Conservation (phyloP, 2,329 filamentous ascomycete genomes). For the Alternaria metachromatica region DNA sequence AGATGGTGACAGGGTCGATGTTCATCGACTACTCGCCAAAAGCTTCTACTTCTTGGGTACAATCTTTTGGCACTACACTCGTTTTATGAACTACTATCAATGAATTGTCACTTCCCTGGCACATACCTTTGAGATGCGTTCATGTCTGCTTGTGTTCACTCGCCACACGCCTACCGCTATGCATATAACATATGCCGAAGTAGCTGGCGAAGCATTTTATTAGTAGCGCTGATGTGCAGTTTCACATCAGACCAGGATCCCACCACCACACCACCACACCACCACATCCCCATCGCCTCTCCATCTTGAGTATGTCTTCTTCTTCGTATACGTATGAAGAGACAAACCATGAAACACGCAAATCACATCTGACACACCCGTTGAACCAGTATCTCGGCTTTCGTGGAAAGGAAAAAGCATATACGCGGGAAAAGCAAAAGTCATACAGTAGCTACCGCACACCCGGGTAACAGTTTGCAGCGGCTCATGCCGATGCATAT, state of each 20-base stretch:
- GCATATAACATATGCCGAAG: neutral
- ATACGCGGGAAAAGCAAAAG: neutral
- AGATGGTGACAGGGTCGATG: neutral
- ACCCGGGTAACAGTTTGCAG: neutral
- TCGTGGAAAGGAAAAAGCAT: neutral
- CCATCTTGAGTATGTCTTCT: neutral
- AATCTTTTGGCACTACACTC: neutral
- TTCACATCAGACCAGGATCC: neutral
- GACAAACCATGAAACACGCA: neutral
- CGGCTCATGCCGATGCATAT: neutral
- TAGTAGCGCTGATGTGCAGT: neutral
- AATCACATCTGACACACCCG: neutral
- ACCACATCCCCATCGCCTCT: neutral
- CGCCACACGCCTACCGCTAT: neutral
- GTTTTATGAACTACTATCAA: neutral
- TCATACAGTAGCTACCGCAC: too few species aligned
- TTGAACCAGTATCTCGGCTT: neutral
- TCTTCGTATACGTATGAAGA: neutral
- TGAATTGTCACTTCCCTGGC: neutral
- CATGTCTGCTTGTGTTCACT: neutral
- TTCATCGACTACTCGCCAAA: neutral
- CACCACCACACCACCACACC: neutral
- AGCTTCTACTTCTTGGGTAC: neutral
- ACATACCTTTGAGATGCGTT: neutral
- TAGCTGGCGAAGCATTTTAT: neutral